A percentile compares a stretch with the other conserved stretches of the same genome.
Evolutionary conservation across 768 basidiomycete genomes (phyloP).

Genomic region (Phaeotremella fagi): DNA sequence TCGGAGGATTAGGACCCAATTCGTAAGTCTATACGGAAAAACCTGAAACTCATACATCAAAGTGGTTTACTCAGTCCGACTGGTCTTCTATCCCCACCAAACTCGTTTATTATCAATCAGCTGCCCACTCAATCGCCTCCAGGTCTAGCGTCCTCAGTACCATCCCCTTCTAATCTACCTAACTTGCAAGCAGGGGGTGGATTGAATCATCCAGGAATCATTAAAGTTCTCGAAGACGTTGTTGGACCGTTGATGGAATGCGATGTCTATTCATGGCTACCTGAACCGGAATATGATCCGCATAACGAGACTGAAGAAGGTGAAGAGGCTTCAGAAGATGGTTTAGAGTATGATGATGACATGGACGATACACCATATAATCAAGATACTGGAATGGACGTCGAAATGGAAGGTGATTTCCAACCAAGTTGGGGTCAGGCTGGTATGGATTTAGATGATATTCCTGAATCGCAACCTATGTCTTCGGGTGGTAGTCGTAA

Average conservation of each 20-base stretch:
- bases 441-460: conserved; percentile 38
- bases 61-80: conserved; percentile 8
- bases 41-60: neutral
- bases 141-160: neutral
- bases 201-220: conserved; percentile 64
- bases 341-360: conserved; percentile 38
- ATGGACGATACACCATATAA: conserved; percentile 6
- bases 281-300: conserved; percentile 90
- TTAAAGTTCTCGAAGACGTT: conserved; percentile 80
- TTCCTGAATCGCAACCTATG: conserved; percentile 1
- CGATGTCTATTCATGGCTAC: conserved; percentile 91
- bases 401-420: conserved; percentile 15
- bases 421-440: conserved; percentile 29
- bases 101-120: neutral
- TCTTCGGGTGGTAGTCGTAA: conserved; percentile 1
- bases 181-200: neutral
- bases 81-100: conserved; percentile 1
- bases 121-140: neutral
- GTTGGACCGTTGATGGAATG: conserved; percentile 77
- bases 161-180: neutral
- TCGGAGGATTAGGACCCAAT: neutral
- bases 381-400: conserved; percentile 13
- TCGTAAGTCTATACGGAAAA: conserved; percentile 5
- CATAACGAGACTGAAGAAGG: conserved; percentile 55
- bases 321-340: conserved; percentile 58